Evolutionary conservation across 495 filamentous ascomycete genomes (phyloP).

Genomic region (Penicillium psychrofluorescens): DNA sequence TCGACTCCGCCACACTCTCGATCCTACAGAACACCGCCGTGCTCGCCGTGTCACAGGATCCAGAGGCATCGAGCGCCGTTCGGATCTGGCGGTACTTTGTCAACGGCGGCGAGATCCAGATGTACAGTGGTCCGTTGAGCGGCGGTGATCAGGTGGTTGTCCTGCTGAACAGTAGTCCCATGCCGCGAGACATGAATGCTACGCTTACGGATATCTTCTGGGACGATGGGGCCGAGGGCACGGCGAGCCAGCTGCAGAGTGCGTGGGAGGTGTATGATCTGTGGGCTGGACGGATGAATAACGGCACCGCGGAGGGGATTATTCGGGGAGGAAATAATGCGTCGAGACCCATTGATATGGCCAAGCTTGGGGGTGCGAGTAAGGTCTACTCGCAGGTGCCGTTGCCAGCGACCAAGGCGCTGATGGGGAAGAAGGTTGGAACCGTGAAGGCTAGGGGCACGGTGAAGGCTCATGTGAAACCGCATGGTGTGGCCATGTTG

Average conservation of each 20-base stretch:
- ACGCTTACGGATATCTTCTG: slow-evolving; percentile 49
- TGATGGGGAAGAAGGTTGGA: slow-evolving; percentile 38
- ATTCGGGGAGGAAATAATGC: slow-evolving; percentile 22
- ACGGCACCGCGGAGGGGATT: slow-evolving; percentile 33
- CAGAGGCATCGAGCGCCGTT: slow-evolving; percentile 23
- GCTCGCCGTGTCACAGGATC: slow-evolving; percentile 41
- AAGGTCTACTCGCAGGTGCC: slow-evolving; percentile 28
- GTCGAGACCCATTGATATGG: slow-evolving; percentile 24
- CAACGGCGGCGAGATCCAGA: slow-evolving; percentile 33
- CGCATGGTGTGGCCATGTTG: slow-evolving; percentile 40
- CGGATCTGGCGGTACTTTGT: slow-evolving; percentile 34
- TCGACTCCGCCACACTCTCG: slow-evolving; percentile 21
- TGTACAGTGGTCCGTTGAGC: slow-evolving; percentile 41
- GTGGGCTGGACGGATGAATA: slow-evolving; percentile 48
- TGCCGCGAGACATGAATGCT: slow-evolving; percentile 37
- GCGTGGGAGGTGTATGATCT: slow-evolving; percentile 50
- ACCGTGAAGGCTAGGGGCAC: slow-evolving; percentile 31
- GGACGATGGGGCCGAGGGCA: slow-evolving; percentile 32
- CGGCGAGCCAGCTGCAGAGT: slow-evolving; percentile 24
- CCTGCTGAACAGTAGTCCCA: slow-evolving; percentile 39
- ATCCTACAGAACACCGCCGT: slow-evolving; percentile 36
- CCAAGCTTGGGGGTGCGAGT: slow-evolving; percentile 30
- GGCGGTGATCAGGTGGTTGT: slow-evolving; percentile 40
- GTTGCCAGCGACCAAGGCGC: slow-evolving; percentile 12
- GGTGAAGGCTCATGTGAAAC: slow-evolving; percentile 28